A percentile compares a stretch with the other conserved stretches of the same genome.
These are phyloP conservation scores for Shiraia sp. DNA, from an alignment of 2,329 filamentous ascomycete species.

Conservation along the genomic window DNA sequence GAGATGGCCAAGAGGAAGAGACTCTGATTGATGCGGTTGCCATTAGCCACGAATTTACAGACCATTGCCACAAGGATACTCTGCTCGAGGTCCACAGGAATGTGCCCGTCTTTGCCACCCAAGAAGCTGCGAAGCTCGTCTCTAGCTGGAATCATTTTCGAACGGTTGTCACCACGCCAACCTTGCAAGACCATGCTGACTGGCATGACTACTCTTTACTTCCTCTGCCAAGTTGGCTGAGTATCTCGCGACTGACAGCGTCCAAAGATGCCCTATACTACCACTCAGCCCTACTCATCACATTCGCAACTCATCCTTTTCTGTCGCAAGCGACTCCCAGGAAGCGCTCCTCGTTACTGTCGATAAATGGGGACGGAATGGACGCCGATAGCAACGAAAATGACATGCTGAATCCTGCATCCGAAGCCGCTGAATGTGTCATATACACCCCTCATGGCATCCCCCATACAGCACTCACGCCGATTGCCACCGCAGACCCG, in stretches of 20 bases:
- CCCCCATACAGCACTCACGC: slow-evolving; percentile 49
- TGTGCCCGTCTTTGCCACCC: slow-evolving; percentile 64
- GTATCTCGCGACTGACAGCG: slow-evolving; percentile 61
- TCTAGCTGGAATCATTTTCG: slow-evolving; percentile 63
- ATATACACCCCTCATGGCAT: slow-evolving; percentile 70
- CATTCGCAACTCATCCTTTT: slow-evolving; percentile 51
- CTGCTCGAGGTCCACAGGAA: slow-evolving; percentile 57
- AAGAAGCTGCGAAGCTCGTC: slow-evolving; percentile 62
- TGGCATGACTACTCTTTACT: slow-evolving; percentile 52
- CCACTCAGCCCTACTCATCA: slow-evolving; percentile 61
- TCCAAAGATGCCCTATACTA: slow-evolving; percentile 61
- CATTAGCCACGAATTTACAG: slow-evolving; percentile 69
- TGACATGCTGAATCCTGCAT: slow-evolving; percentile 6
- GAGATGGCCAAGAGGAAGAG: slow-evolving; percentile 14
- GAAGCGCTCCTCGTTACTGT: slow-evolving; percentile 34
- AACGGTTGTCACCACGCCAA: slow-evolving; percentile 55
- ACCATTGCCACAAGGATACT: slow-evolving; percentile 68
- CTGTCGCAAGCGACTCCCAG: slow-evolving; percentile 28
- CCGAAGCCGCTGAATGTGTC: slow-evolving; percentile 55
- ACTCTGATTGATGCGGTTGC: slow-evolving; percentile 61
- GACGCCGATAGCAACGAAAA: slow-evolving; percentile 32
- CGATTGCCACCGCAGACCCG: slow-evolving; percentile 51
- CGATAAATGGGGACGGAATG: slow-evolving; percentile 11
- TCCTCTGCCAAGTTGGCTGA: slow-evolving; percentile 63
- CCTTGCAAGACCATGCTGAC: slow-evolving; percentile 48